Conservation (phyloP, 2,329 filamentous ascomycete genomes). For the Fusarium kyushuense region DNA sequence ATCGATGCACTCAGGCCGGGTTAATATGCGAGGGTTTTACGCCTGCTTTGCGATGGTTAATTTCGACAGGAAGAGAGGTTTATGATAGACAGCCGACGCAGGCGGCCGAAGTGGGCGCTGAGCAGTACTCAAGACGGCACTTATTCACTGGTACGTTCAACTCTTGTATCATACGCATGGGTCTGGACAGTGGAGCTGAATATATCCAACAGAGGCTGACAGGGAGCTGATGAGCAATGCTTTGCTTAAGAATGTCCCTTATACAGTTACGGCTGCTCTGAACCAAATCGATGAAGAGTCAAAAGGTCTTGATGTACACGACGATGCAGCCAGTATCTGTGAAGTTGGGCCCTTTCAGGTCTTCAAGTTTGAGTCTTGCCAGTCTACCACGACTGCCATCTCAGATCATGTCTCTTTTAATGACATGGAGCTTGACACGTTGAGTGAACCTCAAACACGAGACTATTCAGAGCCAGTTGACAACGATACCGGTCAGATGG, state of each 20-base stretch:
- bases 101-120: constrained; percentile 14
- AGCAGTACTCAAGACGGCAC: constrained; percentile 38
- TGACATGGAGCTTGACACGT: constrained; percentile 23
- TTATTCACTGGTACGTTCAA: constrained; percentile 32
- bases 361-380: constrained; percentile 32
- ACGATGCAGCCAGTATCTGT: constrained; percentile 1
- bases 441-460: constrained; percentile 14
- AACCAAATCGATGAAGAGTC: constrained; percentile 38
- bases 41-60: constrained; percentile 36
- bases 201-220: constrained; percentile 12
- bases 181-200: too few species aligned
- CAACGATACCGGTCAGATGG: not conserved
- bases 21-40: constrained; percentile 39
- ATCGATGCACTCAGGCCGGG: constrained; percentile 33
- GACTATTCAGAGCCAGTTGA: constrained; percentile 9
- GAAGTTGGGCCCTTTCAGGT: constrained; percentile 36
- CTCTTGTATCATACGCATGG: fast-evolving
- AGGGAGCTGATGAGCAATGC: constrained; percentile 38
- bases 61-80: constrained; percentile 35
- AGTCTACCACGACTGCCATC: constrained; percentile 6
- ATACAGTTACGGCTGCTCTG: constrained; percentile 35
- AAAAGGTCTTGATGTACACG: constrained; percentile 12
- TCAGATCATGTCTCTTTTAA: constrained; percentile 26
- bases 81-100: constrained; percentile 33
- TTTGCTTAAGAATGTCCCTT: constrained; percentile 20